phyloP scores from a whole-genome alignment of 176 grass and related monocot species.

The Lolium perenne region DNA sequence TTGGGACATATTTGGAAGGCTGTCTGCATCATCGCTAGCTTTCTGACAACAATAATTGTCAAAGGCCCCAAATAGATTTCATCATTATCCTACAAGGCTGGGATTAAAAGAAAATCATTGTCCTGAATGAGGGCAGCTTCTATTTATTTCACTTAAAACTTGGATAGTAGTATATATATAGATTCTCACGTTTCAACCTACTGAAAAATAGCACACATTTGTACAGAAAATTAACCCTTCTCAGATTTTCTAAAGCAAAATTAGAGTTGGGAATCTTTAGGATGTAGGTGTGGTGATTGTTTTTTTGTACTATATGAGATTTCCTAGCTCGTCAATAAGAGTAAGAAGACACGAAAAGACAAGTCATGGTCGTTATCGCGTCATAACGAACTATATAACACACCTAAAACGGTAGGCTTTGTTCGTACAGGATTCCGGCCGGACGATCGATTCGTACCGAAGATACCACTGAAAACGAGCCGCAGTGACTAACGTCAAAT shows the following conservation, averaged over 20 bases:
- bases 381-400: conserved; percentile 8
- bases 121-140: not conserved
- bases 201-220: too few species aligned
- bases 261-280: too few species aligned
- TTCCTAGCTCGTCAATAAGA: not conserved
- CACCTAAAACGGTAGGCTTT: not conserved
- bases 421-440: not conserved
- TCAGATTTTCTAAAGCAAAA: too few species aligned
- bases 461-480: not conserved
- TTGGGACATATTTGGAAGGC: conserved; percentile 30
- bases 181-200: too few species aligned
- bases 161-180: not conserved
- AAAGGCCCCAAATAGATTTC: conserved; percentile 18
- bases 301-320: not conserved
- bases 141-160: not conserved
- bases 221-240: too few species aligned
- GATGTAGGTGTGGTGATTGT: too few species aligned
- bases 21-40: conserved; percentile 40
- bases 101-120: not conserved
- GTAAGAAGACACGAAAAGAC: not conserved
- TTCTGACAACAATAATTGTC: conserved; percentile 30
- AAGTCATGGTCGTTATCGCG: not conserved
- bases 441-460: not conserved
- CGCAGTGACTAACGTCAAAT: not conserved
- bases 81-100: not conserved